These are phyloP conservation scores for Zygoascus flipseniorum DNA, from an alignment of 805 yeast species.

Conservation along the genomic window DNA sequence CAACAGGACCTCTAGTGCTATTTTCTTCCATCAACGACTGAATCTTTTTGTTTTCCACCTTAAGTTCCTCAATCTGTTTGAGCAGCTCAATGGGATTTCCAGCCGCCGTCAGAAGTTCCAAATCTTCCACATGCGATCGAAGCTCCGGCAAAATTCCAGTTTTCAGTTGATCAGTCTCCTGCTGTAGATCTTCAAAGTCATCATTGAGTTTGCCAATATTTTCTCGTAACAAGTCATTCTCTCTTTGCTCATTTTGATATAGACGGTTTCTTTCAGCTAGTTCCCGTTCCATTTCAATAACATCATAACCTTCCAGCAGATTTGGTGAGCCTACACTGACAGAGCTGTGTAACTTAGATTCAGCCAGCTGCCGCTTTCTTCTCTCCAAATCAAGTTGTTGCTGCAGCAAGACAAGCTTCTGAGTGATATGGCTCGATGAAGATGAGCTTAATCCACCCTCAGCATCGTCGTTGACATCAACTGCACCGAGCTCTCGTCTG, in stretches of 20 bases:
- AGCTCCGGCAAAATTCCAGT: constrained; percentile 21
- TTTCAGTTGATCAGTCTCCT: constrained; percentile 16
- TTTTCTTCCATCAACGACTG: constrained; percentile 24
- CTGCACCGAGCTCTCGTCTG: constrained; percentile 28
- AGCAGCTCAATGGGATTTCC: constrained; percentile 24
- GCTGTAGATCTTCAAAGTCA: constrained; percentile 22
- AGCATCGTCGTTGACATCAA: not conserved
- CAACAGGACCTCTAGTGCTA: constrained; percentile 25
- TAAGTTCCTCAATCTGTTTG: constrained; percentile 25
- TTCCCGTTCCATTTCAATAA: constrained; percentile 22
- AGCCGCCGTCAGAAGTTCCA: constrained; percentile 20
- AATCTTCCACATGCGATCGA: constrained; percentile 17
- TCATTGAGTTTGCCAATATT: constrained; percentile 21
- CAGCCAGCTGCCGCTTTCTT: constrained; percentile 23
- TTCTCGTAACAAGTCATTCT: constrained; percentile 18
- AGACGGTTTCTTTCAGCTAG: constrained; percentile 23
- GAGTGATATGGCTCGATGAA: not conserved
- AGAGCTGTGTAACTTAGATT: constrained; percentile 6
- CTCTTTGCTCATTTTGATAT: constrained; percentile 16
- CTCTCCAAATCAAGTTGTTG: constrained; percentile 27
- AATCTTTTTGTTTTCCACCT: constrained; percentile 26
- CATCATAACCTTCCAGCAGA: constrained; percentile 4
- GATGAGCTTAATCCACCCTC: not conserved
- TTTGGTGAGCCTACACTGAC: not conserved
- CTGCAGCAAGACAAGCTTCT: constrained; percentile 17